A percentile compares a stretch with the other conserved stretches of the same genome.
These are phyloP conservation scores for Volutella citrinella DNA, from an alignment of 2,329 filamentous ascomycete genomes.

Conservation along the genomic window DNA sequence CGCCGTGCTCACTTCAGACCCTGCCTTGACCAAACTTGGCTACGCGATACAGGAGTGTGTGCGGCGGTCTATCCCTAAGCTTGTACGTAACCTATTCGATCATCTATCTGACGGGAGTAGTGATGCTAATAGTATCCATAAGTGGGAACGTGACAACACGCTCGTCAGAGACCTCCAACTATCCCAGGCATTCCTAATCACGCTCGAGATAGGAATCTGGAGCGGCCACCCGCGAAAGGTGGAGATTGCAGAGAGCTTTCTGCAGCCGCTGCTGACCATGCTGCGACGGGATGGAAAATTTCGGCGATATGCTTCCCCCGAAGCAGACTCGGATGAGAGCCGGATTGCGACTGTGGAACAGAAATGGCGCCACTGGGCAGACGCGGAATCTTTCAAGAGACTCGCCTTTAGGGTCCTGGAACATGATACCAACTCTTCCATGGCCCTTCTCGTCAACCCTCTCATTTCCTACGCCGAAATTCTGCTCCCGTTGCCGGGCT, in stretches of 20 bases:
- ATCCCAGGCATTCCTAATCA: slow-evolving; percentile 32
- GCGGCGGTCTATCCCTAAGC: slow-evolving; percentile 14
- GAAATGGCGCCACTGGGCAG: slow-evolving; percentile 27
- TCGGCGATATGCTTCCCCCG: slow-evolving; percentile 19
- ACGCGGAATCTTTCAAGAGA: slow-evolving; percentile 29
- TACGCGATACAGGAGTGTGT: slow-evolving; percentile 39
- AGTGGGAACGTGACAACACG: slow-evolving; percentile 34
- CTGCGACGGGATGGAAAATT: slow-evolving; percentile 32
- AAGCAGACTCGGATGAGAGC: slow-evolving; percentile 1
- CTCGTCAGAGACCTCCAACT: slow-evolving; percentile 28
- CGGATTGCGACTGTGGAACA: slow-evolving; percentile 11
- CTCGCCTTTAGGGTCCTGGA: slow-evolving; percentile 25
- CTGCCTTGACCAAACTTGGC: slow-evolving; percentile 36
- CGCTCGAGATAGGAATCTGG: slow-evolving; percentile 33
- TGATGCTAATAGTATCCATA: not conserved
- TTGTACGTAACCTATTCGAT: slow-evolving; percentile 4
- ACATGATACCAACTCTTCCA: slow-evolving; percentile 29
- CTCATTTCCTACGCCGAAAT: slow-evolving; percentile 31
- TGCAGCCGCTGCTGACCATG: slow-evolving; percentile 35
- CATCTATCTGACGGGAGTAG: not conserved
- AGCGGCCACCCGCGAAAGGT: slow-evolving; percentile 36
- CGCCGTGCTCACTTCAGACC: slow-evolving; percentile 34
- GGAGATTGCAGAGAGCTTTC: slow-evolving; percentile 38
- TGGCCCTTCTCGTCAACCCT: slow-evolving; percentile 26
- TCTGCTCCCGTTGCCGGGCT: slow-evolving; percentile 20